Percentiles rank a stretch among this genome's conserved stretches.
Conservation (phyloP, 257 asterid species). For the Paraleonurus japonicus region DNA sequence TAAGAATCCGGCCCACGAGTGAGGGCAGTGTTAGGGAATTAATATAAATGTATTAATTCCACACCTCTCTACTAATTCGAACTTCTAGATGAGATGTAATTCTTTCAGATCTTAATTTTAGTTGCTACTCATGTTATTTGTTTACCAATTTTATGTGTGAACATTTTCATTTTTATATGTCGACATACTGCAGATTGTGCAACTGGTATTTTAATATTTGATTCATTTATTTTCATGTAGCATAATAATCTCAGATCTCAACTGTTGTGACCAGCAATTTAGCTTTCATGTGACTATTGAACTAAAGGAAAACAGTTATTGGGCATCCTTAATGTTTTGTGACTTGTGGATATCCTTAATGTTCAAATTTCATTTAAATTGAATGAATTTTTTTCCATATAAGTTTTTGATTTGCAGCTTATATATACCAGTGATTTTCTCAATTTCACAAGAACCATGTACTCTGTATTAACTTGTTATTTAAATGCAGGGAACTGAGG, state of each 20-base stretch:
- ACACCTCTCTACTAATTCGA: no score
- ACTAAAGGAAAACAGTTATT: conserved; percentile 10
- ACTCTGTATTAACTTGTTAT: conserved; percentile 20
- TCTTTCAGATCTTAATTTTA: background rate
- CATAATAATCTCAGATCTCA: background rate
- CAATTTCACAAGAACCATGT: conserved; percentile 13
- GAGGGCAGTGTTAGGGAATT: no score
- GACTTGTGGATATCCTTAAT: background rate
- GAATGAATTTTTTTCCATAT: background rate
- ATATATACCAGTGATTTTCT: background rate
- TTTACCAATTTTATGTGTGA: conserved; percentile 1
- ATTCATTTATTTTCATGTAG: background rate
- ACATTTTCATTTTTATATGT: background rate
- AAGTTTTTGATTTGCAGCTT: conserved; percentile 1
- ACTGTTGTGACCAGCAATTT: background rate
- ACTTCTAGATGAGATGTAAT: no score
- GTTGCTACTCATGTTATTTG: background rate
- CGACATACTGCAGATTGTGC: background rate
- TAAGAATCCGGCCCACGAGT: no score
- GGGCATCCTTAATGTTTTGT: background rate
- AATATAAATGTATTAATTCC: no score
- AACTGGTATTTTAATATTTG: background rate
- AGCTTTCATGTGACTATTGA: conserved; percentile 8
- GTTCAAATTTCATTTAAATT: background rate
- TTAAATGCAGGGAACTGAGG: conserved; percentile 70